Conservation (phyloP, 805 yeast genomes). For the Saturnispora saitoi region DNA sequence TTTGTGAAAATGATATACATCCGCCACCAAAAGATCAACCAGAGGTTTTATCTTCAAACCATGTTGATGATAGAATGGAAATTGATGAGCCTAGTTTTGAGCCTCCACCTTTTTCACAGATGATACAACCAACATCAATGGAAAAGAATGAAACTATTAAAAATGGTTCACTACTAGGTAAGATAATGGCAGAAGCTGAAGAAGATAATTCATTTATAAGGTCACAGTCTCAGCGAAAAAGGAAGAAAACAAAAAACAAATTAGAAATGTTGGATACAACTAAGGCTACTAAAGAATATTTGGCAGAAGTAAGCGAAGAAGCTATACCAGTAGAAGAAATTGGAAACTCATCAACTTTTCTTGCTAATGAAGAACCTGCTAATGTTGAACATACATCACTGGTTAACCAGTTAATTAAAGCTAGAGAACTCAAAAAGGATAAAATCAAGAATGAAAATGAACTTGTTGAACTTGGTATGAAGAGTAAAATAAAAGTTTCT, state of each 20-base stretch:
- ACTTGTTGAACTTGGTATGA: neutral
- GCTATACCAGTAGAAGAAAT: neutral
- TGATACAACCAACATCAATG: neutral
- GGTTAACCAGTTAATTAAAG: constrained; percentile 10
- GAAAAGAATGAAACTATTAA: neutral
- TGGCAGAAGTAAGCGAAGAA: neutral
- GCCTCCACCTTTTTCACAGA: neutral
- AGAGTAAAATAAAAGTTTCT: constrained; percentile 7
- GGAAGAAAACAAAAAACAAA: neutral
- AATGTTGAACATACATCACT: neutral
- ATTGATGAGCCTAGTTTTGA: neutral
- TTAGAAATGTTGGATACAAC: neutral
- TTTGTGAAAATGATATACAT: neutral
- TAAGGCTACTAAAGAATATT: neutral
- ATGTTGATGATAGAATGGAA: neutral
- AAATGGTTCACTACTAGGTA: neutral
- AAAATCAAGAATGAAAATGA: constrained; percentile 6
- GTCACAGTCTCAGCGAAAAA: constrained; percentile 1
- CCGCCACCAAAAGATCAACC: neutral
- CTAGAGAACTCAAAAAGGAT: constrained; percentile 13
- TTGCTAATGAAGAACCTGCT: neutral
- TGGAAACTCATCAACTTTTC: neutral
- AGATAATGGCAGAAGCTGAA: constrained; percentile 6
- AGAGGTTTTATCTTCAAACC: neutral
- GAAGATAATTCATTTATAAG: neutral